A percentile compares a stretch with the other conserved stretches of the same genome.
These are phyloP conservation scores for Omphalotus olearius DNA, from an alignment of 1,284 basidiomycete species.

Conservation along the genomic window DNA sequence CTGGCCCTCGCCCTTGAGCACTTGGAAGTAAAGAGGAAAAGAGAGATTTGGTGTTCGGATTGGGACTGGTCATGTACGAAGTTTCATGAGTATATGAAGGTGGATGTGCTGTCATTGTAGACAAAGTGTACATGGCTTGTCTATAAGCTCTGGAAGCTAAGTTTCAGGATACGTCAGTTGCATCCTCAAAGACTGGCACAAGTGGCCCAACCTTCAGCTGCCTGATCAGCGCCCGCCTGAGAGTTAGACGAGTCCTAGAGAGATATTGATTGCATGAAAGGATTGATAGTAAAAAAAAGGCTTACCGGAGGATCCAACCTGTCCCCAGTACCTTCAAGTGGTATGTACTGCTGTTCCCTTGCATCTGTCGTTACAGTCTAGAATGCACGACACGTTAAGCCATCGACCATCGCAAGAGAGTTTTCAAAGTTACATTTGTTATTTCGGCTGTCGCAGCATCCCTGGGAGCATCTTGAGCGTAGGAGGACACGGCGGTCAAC, in stretches of 20 bases:
- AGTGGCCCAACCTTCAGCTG: constrained; percentile 41
- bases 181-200: constrained; percentile 1
- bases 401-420: too few species aligned
- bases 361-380: background rate
- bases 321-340: background rate
- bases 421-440: constrained; percentile 8
- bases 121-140: constrained; percentile 61
- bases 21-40: constrained; percentile 62
- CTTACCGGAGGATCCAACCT: background rate
- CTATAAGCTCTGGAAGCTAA: constrained; percentile 67
- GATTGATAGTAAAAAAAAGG: background rate
- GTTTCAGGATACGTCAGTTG: background rate
- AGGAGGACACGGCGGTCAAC: constrained; percentile 34
- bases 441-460: background rate
- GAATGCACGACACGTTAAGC: background rate
- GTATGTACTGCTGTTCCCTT: background rate
- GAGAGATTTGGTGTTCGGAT: constrained; percentile 44
- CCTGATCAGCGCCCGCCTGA: constrained; percentile 35
- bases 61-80: constrained; percentile 33
- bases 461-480: constrained; percentile 28
- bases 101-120: constrained; percentile 55
- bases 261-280: background rate
- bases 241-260: constrained; percentile 15
- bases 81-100: constrained; percentile 51
- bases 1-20: constrained; percentile 66